Percentiles rank a stretch among this genome's conserved stretches.
Evolutionary conservation across 192 early-diverging fungal genomes (phyloP).

Genomic region (Linnemannia elongata): DNA sequence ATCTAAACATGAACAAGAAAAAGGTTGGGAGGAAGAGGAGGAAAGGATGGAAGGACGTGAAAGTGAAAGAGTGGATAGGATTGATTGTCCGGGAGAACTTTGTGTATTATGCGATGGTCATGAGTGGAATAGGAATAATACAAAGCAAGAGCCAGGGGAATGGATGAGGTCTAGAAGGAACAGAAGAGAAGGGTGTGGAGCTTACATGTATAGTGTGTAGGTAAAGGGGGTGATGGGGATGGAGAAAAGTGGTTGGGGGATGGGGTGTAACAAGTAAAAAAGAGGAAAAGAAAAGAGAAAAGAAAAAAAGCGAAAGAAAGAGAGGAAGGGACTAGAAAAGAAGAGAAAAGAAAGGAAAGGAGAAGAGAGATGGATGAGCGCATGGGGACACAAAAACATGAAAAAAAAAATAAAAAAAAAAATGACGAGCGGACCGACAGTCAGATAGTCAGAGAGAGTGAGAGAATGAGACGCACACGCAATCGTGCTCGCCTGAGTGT

Average conservation of each 20-base stretch:
- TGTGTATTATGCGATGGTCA: neutral
- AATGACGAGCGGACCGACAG: neutral
- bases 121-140: neutral
- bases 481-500: too few relatives aligned
- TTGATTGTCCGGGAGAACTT: too few relatives aligned
- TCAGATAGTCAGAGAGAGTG: too few relatives aligned
- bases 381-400: neutral
- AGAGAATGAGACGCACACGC: too few relatives aligned
- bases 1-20: too few relatives aligned
- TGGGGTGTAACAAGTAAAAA: neutral
- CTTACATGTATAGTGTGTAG: neutral
- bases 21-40: too few relatives aligned
- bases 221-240: neutral
- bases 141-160: neutral
- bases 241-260: neutral
- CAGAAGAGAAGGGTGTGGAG: neutral
- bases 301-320: neutral
- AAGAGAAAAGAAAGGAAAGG: neutral
- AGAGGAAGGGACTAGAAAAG: neutral
- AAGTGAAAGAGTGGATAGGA: too few relatives aligned
- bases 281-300: constrained; percentile 1
- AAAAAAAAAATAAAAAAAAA: neutral
- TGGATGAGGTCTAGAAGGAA: neutral
- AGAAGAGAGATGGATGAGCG: neutral
- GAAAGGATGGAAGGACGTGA: too few relatives aligned